Evolutionary conservation across 1,139 yeast genomes (phyloP).

Genomic region (Blastobotrys persicus): DNA sequence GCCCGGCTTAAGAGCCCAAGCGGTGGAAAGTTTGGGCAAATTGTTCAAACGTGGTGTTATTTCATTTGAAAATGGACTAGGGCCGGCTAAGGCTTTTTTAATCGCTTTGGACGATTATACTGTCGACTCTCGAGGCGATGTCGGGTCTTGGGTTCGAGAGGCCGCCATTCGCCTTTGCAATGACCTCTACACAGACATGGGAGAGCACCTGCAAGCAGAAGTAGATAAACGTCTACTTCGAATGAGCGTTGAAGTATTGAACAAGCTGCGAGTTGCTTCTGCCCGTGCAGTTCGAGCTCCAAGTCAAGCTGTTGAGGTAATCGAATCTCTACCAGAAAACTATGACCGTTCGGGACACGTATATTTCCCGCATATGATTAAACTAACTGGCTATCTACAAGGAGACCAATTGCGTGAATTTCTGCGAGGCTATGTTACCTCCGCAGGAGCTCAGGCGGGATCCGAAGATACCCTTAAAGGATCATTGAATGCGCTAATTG

Average conservation of each 20-base stretch:
- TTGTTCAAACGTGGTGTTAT: background rate
- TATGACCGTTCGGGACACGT: slow-evolving; percentile 15
- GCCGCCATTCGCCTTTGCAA: slow-evolving; percentile 42
- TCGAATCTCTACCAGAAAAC: slow-evolving; percentile 12
- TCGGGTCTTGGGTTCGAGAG: slow-evolving; percentile 66
- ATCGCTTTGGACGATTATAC: slow-evolving; percentile 37
- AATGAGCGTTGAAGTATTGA: slow-evolving; percentile 53
- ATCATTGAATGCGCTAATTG: slow-evolving; percentile 46
- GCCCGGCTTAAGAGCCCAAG: slow-evolving; percentile 15
- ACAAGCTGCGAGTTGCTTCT: slow-evolving; percentile 37
- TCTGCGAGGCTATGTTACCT: slow-evolving; percentile 55
- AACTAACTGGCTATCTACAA: slow-evolving; percentile 21
- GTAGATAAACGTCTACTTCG: slow-evolving; percentile 47
- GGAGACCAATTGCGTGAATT: slow-evolving; percentile 40
- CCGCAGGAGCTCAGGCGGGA: slow-evolving; percentile 60
- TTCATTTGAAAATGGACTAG: background rate
- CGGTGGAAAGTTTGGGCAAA: slow-evolving; percentile 17
- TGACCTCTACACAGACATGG: slow-evolving; percentile 7
- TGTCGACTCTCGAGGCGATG: slow-evolving; percentile 41
- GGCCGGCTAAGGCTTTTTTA: slow-evolving; percentile 17
- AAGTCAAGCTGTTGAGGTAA: background rate
- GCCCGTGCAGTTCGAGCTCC: slow-evolving; percentile 3
- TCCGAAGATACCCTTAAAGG: slow-evolving; percentile 47
- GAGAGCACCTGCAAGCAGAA: slow-evolving; percentile 15
- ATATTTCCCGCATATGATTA: slow-evolving; percentile 19